Evolutionary conservation across 1,284 basidiomycete species (phyloP).

Genomic region (Austropuccinia psidii): DNA sequence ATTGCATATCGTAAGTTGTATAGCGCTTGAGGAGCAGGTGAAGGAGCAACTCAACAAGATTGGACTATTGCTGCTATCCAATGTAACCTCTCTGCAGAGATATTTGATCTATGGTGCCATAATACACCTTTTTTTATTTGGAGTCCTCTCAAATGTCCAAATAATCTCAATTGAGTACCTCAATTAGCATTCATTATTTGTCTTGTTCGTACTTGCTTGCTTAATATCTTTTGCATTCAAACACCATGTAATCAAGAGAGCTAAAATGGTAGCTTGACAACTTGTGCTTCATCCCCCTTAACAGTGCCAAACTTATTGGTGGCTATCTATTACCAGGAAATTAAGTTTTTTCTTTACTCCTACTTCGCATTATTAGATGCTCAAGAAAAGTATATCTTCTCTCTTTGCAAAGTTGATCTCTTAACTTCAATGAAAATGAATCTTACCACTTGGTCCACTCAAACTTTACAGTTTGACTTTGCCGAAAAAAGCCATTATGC

Average conservation of each 20-base stretch:
- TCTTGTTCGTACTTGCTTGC: constrained; percentile 1
- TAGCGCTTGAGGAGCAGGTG: no score
- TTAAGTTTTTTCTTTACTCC: neutral
- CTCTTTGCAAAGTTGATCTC: constrained; percentile 30
- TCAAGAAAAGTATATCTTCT: neutral
- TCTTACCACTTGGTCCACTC: neutral
- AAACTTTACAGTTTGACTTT: neutral
- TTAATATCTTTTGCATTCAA: neutral
- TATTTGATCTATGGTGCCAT: no score
- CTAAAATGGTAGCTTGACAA: neutral
- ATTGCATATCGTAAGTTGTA: no score
- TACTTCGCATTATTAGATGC: neutral
- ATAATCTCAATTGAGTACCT: no score
- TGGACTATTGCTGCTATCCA: no score
- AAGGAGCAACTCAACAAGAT: no score
- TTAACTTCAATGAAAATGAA: no score
- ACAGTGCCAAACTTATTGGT: constrained; percentile 27
- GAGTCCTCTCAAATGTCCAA: no score
- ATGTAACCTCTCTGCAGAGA: no score
- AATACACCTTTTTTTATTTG: no score
- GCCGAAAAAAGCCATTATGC: neutral
- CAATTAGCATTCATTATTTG: no score
- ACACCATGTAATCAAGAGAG: neutral
- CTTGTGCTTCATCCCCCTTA: neutral
- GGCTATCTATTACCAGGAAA: constrained; percentile 30